phyloP scores from a whole-genome alignment of 208 protist genomes.

The Acanthamoeba royreba region DNA sequence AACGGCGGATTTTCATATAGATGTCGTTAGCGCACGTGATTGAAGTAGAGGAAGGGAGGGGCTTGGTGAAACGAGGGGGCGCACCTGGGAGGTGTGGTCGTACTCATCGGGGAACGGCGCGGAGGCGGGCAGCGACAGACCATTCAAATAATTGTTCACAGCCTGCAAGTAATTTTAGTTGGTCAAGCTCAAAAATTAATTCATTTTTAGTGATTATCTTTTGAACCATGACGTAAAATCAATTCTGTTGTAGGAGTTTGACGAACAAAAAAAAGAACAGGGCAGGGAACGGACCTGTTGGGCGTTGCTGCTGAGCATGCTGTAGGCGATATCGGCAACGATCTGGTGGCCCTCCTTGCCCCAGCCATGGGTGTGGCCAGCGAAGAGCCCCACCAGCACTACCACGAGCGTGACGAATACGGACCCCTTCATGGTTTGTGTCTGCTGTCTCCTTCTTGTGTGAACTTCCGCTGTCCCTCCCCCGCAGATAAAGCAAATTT shows the following conservation, averaged over 20 bases:
- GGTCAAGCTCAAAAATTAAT: not conserved
- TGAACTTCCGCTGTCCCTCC: no score
- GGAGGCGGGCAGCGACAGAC: not conserved
- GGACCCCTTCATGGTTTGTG: no score
- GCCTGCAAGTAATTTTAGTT: not conserved
- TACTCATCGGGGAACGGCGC: constrained; percentile 44
- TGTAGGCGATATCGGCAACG: constrained; percentile 44
- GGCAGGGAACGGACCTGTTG: not conserved
- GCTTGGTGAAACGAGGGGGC: not conserved
- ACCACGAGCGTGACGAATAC: no score
- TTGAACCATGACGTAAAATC: not conserved
- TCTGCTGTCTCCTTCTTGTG: no score
- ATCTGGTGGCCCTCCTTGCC: constrained; percentile 50
- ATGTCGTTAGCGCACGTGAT: not conserved
- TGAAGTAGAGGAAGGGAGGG: not conserved
- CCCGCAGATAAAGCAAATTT: no score
- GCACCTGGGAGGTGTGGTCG: constrained; percentile 24
- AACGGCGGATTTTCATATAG: not conserved
- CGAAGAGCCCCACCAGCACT: not conserved
- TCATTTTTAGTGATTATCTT: not conserved
- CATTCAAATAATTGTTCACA: not conserved
- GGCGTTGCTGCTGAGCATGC: not conserved
- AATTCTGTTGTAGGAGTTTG: no score
- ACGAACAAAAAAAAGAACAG: not conserved
- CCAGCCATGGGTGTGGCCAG: constrained; percentile 2